Evolutionary conservation across 2,329 filamentous ascomycete species (phyloP), one percentile per base, ranked within the genome.

Genomic region (Rhinocladiella mackenziei): DNA sequence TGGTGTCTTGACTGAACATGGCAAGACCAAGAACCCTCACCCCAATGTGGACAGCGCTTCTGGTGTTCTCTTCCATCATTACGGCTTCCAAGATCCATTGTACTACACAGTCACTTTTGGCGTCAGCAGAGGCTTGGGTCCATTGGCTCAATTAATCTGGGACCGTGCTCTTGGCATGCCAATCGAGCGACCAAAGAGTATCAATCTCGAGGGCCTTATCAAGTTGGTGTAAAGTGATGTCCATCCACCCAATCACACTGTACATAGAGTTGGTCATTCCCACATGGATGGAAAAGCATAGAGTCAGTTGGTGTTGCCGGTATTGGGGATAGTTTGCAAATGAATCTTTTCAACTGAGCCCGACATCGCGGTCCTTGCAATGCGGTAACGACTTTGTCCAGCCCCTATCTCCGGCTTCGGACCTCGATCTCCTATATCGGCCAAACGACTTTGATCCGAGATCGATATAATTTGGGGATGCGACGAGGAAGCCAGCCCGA

Each of bases 1-100:
- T 11, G 78, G 80, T 39, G 92, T 98, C 14, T 76, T 98, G 58
- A 92, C 81, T 60, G 82, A 96, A 72, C 92, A 98, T 64, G 92
- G 92, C 67, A 97, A 96, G 83, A 95, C 89, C 56, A 94, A 94
- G 77, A 95, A 95, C 72, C 89, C 92, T 2, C 94, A 91, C 70
- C 92, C 92, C 54, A 98, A 98, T 65, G 92, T 98, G 51, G 92
- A 98, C 68, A 89, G 85, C 35, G 84, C 81, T 53, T 95, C 89
- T 1, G 92, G 92, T 54, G 89, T 97, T 4, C 77, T 98, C 36
- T 97, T 98, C 80, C 84, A 97, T 70, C 89, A 97, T 74, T 98
- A 95, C 65, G 92, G 91, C 46, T 95, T 98, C 81, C 84, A 86
- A 65, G 88, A 97, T 73, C 95, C 91, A 0, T 76, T 97, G 8